Evolutionary conservation across 164 flowering plant genomes (phyloP).

Genomic region (Taxillus chinensis): DNA sequence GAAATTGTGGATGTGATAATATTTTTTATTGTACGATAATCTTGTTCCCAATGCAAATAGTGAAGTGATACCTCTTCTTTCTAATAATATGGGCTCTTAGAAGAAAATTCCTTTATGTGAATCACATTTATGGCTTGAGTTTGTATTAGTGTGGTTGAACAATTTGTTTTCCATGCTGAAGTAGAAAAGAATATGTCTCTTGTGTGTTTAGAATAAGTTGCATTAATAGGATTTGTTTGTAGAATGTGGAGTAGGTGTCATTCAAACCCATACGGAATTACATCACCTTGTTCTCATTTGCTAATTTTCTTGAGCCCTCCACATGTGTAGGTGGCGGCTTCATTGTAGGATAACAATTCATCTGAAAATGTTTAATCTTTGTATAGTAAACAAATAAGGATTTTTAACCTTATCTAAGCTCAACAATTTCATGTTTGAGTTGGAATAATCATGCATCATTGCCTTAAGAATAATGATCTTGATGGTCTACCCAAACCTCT

Average conservation of each 20-base stretch:
- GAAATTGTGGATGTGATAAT: neutral
- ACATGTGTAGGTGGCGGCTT: neutral
- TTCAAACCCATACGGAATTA: neutral
- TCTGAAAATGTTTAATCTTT: neutral
- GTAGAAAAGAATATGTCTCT: neutral
- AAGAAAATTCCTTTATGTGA: neutral
- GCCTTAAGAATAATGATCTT: neutral
- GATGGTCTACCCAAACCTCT: neutral
- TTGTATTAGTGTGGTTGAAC: neutral
- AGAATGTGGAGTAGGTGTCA: neutral
- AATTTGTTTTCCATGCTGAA: neutral
- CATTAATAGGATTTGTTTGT: neutral
- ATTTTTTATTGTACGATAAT: neutral
- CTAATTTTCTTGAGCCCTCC: neutral
- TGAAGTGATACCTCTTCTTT: neutral
- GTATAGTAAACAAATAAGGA: neutral
- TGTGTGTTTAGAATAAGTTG: neutral
- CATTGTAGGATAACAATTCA: constrained; percentile 1
- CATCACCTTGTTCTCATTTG: neutral
- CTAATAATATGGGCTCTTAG: neutral
- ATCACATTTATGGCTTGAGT: neutral
- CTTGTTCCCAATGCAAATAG: neutral
- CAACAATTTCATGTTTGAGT: neutral
- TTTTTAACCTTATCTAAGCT: neutral
- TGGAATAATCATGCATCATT: neutral